Percentiles rank a stretch among this genome's conserved stretches.
phyloP scores from a whole-genome alignment of 768 basidiomycete genomes.

The Pholiota conissans region DNA sequence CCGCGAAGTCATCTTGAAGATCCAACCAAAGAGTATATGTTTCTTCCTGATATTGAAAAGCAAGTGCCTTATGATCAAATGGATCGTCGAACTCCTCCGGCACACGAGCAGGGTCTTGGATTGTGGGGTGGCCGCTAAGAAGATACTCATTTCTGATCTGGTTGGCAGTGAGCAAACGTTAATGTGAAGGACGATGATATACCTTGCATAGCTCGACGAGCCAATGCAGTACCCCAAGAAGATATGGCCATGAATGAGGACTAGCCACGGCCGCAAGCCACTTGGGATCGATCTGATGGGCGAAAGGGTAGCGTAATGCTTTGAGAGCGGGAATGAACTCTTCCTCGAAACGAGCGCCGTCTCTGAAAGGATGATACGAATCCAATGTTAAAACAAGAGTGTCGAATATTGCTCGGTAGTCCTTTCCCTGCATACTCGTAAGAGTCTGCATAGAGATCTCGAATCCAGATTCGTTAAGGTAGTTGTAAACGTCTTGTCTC shows the following conservation, averaged over 20 bases:
- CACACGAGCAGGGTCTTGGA: conserved; percentile 59
- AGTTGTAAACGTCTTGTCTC: conserved; percentile 74
- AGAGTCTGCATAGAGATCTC: conserved; percentile 71
- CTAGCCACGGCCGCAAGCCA: conserved; percentile 87
- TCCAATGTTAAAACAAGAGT: conserved; percentile 74
- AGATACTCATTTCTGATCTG: conserved; percentile 48
- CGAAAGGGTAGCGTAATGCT: conserved; percentile 79
- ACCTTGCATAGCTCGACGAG: conserved; percentile 85
- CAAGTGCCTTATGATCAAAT: conserved; percentile 72
- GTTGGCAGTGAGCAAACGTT: conserved; percentile 9
- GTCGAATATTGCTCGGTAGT: conserved; percentile 84
- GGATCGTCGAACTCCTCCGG: conserved; percentile 78
- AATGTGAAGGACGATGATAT: conserved; percentile 16
- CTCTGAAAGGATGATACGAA: conserved; percentile 58
- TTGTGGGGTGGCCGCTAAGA: conserved; percentile 63
- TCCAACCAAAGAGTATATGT: conserved; percentile 71
- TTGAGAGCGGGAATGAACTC: conserved; percentile 78
- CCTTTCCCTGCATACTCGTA: conserved; percentile 79
- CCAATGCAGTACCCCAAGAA: conserved; percentile 92
- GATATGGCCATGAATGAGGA: conserved; percentile 88
- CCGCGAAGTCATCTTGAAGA: conserved; percentile 64
- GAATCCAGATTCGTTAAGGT: conserved; percentile 64
- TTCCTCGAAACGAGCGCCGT: conserved; percentile 65
- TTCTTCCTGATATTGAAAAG: conserved; percentile 71
- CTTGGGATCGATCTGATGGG: conserved; percentile 76